These are phyloP conservation scores for Exophiala dermatitidis DNA, from an alignment of 2,329 filamentous ascomycete species.

Conservation along the genomic window DNA sequence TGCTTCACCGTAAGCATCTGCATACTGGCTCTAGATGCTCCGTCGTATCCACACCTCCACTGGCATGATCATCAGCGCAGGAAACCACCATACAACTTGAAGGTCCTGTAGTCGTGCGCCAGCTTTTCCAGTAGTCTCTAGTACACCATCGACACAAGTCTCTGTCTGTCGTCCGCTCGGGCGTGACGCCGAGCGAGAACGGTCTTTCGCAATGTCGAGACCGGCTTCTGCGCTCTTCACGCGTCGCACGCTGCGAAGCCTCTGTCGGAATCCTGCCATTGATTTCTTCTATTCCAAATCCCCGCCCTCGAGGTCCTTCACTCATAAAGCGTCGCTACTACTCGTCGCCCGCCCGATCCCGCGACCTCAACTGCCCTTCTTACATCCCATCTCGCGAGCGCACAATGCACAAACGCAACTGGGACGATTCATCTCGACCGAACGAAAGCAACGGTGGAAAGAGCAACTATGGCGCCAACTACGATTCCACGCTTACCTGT, in stretches of 20 bases:
- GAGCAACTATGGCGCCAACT: slow-evolving; percentile 64
- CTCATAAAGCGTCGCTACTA: slow-evolving; percentile 49
- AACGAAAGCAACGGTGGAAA: slow-evolving; percentile 50
- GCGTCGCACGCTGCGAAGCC: slow-evolving; percentile 3
- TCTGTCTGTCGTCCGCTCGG: background rate
- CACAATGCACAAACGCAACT: slow-evolving; percentile 51
- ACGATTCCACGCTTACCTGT: slow-evolving; percentile 64
- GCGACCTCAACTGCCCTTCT: slow-evolving; percentile 60
- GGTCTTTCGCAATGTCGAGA: background rate
- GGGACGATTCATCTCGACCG: slow-evolving; percentile 70
- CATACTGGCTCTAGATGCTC: too few species aligned
- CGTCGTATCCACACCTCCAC: too few species aligned
- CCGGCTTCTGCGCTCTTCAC: background rate
- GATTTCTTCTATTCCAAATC: slow-evolving; percentile 19
- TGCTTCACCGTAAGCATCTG: too few species aligned
- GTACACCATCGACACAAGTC: background rate
- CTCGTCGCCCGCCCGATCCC: slow-evolving; percentile 42
- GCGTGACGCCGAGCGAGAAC: background rate
- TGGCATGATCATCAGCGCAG: too few species aligned
- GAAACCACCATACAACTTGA: too few species aligned
- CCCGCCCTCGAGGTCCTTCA: slow-evolving; percentile 47
- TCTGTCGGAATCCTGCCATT: background rate
- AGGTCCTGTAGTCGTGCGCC: background rate
- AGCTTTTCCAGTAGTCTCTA: background rate
- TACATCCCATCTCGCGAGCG: slow-evolving; percentile 46